Percentiles rank a stretch among this genome's conserved stretches.
Conservation (phyloP, 345 rosid species). For the Melastoma malabathricum region DNA sequence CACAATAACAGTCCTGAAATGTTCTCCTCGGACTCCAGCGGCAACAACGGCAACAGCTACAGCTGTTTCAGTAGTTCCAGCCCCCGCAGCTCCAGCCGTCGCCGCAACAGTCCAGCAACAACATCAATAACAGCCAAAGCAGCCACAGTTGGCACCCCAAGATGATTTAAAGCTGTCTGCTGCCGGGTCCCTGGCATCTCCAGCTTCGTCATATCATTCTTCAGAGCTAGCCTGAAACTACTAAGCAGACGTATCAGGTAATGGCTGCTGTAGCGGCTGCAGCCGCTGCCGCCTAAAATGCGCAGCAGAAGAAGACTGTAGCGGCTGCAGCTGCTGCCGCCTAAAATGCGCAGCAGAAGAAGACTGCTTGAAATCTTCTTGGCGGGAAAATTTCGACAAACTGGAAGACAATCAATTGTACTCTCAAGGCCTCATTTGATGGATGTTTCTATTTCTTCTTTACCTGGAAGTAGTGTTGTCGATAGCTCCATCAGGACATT, state of each 20-base stretch:
- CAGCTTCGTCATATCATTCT: constrained; percentile 65
- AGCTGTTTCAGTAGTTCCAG: too few species aligned
- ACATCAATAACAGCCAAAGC: neutral
- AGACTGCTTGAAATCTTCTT: constrained; percentile 45
- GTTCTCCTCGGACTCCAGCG: too few species aligned
- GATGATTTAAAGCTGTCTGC: constrained; percentile 36
- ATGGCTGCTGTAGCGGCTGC: constrained; percentile 35
- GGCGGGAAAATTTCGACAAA: constrained; percentile 25
- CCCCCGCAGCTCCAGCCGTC: too few species aligned
- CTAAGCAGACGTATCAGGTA: constrained; percentile 49
- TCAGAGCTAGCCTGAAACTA: constrained; percentile 59
- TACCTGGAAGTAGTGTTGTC: constrained; percentile 45
- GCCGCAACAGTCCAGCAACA: too few species aligned
- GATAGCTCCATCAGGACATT: constrained; percentile 62
- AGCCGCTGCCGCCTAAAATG: constrained; percentile 47
- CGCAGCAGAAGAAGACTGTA: constrained; percentile 62
- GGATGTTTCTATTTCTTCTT: constrained; percentile 40
- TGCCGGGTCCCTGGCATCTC: constrained; percentile 44
- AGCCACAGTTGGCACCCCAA: constrained; percentile 19
- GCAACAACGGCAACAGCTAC: too few species aligned
- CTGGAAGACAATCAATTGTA: constrained; percentile 61
- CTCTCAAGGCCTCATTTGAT: constrained; percentile 53
- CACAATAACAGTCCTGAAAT: too few species aligned
- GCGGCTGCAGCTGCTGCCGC: constrained; percentile 46
- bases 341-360: constrained; percentile 67